Conservation (phyloP, 257 asterid genomes). For the Verbena officinalis region DNA sequence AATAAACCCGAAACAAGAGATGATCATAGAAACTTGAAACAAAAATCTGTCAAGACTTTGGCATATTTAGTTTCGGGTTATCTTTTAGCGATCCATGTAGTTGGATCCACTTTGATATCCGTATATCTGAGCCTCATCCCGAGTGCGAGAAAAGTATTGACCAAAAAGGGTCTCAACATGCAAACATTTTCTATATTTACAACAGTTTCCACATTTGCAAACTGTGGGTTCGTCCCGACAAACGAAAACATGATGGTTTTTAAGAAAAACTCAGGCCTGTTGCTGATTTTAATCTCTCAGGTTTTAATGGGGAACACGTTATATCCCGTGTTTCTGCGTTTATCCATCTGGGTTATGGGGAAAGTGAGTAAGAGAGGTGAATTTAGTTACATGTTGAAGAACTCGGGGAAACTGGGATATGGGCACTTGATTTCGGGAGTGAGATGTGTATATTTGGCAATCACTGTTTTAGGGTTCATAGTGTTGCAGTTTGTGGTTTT, state of each 20-base stretch:
- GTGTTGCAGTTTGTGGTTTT: conserved; percentile 38
- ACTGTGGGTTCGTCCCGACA: conserved; percentile 60
- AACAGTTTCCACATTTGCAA: conserved; percentile 53
- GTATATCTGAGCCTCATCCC: conserved; percentile 31
- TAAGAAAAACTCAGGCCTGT: conserved; percentile 46
- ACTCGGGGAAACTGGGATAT: conserved; percentile 38
- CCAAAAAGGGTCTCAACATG: conserved; percentile 35
- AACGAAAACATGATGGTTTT: conserved; percentile 62
- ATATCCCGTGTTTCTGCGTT: conserved; percentile 43
- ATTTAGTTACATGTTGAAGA: conserved; percentile 32
- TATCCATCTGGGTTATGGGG: conserved; percentile 25
- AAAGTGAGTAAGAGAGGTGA: conserved; percentile 33
- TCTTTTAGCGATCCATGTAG: conserved; percentile 30
- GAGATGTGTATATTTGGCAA: conserved; percentile 24
- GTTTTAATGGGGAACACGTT: conserved; percentile 61
- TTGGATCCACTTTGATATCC: conserved; percentile 37
- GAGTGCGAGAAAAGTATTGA: conserved; percentile 37
- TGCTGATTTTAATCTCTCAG: conserved; percentile 51
- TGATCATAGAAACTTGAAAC: conserved; percentile 13
- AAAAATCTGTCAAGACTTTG: conserved; percentile 22
- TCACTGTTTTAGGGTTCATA: conserved; percentile 43
- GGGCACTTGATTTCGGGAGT: conserved; percentile 34
- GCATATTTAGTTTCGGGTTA: conserved; percentile 33
- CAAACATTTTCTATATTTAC: conserved; percentile 42
- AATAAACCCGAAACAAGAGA: not conserved